Base-by-base conservation (phyloP, 805 yeast genomes). In the Metschnikowia proteae region DNA sequence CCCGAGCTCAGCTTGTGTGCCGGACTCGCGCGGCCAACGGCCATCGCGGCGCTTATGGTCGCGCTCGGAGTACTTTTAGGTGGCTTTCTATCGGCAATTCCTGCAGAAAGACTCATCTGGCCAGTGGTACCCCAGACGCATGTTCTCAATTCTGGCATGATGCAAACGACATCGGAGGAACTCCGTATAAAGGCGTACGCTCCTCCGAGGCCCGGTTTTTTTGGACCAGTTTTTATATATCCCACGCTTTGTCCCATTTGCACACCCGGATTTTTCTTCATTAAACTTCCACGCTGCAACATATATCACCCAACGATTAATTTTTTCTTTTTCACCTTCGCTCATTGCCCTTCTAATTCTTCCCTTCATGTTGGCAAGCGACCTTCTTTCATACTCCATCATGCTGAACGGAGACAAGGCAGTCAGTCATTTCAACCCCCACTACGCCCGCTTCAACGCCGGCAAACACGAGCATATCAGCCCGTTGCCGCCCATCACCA, bases 351-450 rank as follows among this genome's bases (percentile, higher is more conserved):
- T 22, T 37, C 10, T 37, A 7, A 37, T 6, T 23, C 26, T 6
- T 23, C 26, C 11, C 31, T 8, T 13, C 27, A 44, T 44, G 47
- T 42, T 42, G 45, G 38, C 38, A 6, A 63, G 62, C 60, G 76
- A 71, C 52, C 64, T 71, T 39, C 59, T 70, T 49, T 58, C 67
- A 44, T 71, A 71, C 51, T 71, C 75, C 32, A 71, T 71, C 47
- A 70, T 71, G 74, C 60, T 61, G 52, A 53, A 55, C 37, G 64
- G 63, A 31, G 57, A 54, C 25, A 59, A 56, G 44, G 59, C 60
- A 25, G 45, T 53, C 34, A 46, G 49, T 32, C 58, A 56, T 42
- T 28, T 42, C 22, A 38, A 47, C 43, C 58, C 60, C 4, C 59
- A 54, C 48, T 54, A 50, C 27, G 58, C 60, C 28, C 48, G 54